Evolutionary conservation across 2,329 filamentous ascomycete genomes (phyloP), one percentile per base, ranked within the genome.

Genomic region (Plectosphaerella cucumerina): DNA sequence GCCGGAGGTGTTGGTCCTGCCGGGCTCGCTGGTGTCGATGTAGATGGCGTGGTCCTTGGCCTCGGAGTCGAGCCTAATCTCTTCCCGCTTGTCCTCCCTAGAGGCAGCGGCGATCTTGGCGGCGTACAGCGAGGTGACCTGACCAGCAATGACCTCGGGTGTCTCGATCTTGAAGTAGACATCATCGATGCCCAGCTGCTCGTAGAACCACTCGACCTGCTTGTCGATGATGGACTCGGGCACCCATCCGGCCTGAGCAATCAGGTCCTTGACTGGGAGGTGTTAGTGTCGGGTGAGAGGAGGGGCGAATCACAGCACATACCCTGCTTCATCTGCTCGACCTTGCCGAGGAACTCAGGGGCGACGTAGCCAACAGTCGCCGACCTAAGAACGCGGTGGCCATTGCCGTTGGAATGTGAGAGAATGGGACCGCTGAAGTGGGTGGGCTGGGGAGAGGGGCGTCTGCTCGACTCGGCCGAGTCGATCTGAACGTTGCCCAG

Each of bases 121-220:
- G 49, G 94, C 94, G 66, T 97, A 99, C 46, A 99, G 83, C 11
- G 93, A 97, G 54, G 93, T 93, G 65, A 99, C 92, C 67, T 97
- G 91, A 69, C 87, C 95, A 60, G 91, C 88, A 65, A 99, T 95
- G 52, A 90, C 90, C 50, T 89, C 85, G 17, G 88, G 87, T 5
- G 81, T 83, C 75, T 97, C 92, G 58, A 93, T 91, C 66, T 92
- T 85, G 75, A 97, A 97, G 78, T 97, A 97, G 72, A 96, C 93
- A 77, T 97, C 94, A 65, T 99, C 94, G 62, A 99, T 99, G 60
- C 94, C 94, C 21, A 99, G 84, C 70, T 95, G 88, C 67, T 94
- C 89, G 77, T 99, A 99, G 77, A 99, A 99, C 93, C 94, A 99
- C 53, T 84, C 80, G 48, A 92, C 89, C 72, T 99, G 92, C 22